phyloP scores from a whole-genome alignment of 2,329 filamentous ascomycete genomes.

The Pseudogymnoascus sp. region DNA sequence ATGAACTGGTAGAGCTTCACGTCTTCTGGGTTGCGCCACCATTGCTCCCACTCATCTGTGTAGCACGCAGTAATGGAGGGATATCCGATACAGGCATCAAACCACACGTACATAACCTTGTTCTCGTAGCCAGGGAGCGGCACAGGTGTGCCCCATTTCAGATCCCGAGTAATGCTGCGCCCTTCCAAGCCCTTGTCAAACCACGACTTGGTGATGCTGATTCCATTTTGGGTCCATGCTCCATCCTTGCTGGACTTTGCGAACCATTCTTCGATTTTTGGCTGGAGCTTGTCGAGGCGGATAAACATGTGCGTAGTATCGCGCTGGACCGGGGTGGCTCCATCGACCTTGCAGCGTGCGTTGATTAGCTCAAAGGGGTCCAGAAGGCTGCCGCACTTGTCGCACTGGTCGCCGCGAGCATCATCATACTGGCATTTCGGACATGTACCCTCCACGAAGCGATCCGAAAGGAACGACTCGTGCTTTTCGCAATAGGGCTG shows the following conservation, averaged over 20 bases:
- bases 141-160: conserved; percentile 68
- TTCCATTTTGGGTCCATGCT: conserved; percentile 66
- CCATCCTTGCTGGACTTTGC: conserved; percentile 64
- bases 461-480: conserved; percentile 70
- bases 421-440: conserved; percentile 64
- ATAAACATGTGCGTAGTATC: conserved; percentile 89
- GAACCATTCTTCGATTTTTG: conserved; percentile 70
- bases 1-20: conserved; percentile 91
- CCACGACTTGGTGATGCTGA: conserved; percentile 72
- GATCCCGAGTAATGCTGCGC: conserved; percentile 82
- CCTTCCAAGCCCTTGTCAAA: conserved; percentile 75
- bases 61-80: conserved; percentile 91
- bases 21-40: conserved; percentile 86
- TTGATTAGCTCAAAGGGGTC: conserved; percentile 62
- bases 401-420: conserved; percentile 66
- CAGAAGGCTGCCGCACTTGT: conserved; percentile 58
- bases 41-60: conserved; percentile 81
- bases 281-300: conserved; percentile 74
- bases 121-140: conserved; percentile 54
- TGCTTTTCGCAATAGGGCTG: conserved; percentile 87
- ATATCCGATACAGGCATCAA: conserved; percentile 89
- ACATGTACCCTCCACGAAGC: conserved; percentile 75
- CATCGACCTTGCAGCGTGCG: conserved; percentile 86
- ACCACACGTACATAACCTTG: conserved; percentile 79
- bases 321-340: conserved; percentile 66